Evolutionary conservation across 805 yeast genomes (phyloP).

Genomic region (Cyberlindnera japonica): DNA sequence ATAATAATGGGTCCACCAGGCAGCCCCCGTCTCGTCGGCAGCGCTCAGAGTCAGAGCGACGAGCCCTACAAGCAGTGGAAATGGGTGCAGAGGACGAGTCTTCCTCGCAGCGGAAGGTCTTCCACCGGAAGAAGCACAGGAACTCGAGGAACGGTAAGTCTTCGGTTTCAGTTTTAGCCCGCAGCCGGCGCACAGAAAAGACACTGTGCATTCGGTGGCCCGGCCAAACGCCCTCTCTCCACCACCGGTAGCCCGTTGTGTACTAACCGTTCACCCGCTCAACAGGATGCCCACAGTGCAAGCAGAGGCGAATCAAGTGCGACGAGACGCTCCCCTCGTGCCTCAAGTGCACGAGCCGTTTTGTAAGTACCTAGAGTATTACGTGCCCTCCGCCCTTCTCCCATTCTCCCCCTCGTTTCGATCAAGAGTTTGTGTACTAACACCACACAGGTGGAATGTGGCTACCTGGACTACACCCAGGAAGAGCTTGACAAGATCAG

Average conservation of each 20-base stretch:
- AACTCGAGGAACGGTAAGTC: conserved; percentile 40
- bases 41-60: too few species aligned
- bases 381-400: neutral
- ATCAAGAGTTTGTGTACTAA: neutral
- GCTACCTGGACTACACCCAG: conserved; percentile 17
- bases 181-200: too few species aligned
- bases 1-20: too few species aligned
- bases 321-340: conserved; percentile 59
- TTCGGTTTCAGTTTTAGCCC: too few species aligned
- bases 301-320: conserved; percentile 56
- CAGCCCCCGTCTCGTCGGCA: too few species aligned
- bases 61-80: too few species aligned
- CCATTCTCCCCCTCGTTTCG: neutral
- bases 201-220: too few species aligned
- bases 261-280: neutral
- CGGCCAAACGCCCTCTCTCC: too few species aligned
- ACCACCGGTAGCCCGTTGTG: neutral
- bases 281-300: conserved; percentile 65
- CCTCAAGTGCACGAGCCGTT: conserved; percentile 38
- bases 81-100: too few species aligned
- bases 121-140: conserved; percentile 50
- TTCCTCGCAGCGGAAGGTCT: conserved; percentile 4
- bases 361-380: conserved; percentile 16
- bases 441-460: conserved; percentile 12
- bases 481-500: conserved; percentile 14